Percentiles rank a stretch among this genome's conserved stretches.
phyloP scores from a whole-genome alignment of 352 stramenopile species.

The Phytophthora hibernalis region DNA sequence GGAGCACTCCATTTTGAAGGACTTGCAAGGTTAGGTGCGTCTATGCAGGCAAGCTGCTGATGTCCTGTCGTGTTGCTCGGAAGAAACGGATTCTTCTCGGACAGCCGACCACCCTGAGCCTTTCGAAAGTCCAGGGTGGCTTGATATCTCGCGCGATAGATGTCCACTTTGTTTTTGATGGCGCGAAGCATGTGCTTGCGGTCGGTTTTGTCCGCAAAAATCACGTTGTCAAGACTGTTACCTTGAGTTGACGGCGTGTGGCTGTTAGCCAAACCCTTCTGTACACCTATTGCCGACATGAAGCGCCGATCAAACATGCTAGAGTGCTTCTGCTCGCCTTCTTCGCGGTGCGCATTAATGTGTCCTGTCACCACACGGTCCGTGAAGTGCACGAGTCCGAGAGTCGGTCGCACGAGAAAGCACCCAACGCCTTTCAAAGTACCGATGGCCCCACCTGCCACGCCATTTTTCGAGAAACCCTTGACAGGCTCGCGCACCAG shows the following conservation, averaged over 20 bases:
- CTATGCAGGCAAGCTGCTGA: not conserved
- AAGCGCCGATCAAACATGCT: constrained; percentile 25
- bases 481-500: constrained; percentile 39
- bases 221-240: constrained; percentile 23
- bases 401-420: constrained; percentile 36
- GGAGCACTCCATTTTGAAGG: not conserved
- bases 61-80: not conserved
- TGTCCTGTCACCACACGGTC: constrained; percentile 46
- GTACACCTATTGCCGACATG: constrained; percentile 25
- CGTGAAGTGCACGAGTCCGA: constrained; percentile 37
- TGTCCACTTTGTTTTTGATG: not conserved
- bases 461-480: constrained; percentile 19
- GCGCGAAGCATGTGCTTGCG: constrained; percentile 26
- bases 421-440: constrained; percentile 30
- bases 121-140: constrained; percentile 4
- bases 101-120: not conserved
- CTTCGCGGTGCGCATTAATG: constrained; percentile 40
- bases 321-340: constrained; percentile 32
- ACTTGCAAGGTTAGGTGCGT: not conserved
- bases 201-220: constrained; percentile 17
- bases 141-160: constrained; percentile 20
- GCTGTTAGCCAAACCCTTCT: constrained; percentile 28
- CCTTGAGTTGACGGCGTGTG: constrained; percentile 2
- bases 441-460: constrained; percentile 18
- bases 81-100: constrained; percentile 9